Conservation (phyloP, 345 rosid species). For the Eucalyptus curtisii region DNA sequence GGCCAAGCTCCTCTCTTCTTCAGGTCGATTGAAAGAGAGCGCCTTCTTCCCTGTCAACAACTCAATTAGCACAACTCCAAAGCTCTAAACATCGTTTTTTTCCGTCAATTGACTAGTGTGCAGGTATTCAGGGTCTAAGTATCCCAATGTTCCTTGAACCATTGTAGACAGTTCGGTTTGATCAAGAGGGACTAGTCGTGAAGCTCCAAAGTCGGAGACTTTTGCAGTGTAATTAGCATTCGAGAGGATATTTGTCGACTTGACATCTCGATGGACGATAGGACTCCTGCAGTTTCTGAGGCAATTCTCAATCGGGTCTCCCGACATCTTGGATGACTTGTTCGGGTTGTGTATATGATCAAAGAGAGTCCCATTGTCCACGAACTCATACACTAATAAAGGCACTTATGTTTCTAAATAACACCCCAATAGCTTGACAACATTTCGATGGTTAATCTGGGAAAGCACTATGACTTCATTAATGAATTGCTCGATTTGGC, state of each 20-base stretch:
- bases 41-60: conserved; percentile 20
- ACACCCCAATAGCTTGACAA: conserved; percentile 34
- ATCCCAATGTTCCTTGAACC: conserved; percentile 40
- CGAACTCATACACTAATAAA: conserved; percentile 21
- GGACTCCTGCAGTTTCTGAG: conserved; percentile 13
- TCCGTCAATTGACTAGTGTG: conserved; percentile 7
- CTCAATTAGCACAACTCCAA: conserved; percentile 30
- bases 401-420: conserved; percentile 37
- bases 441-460: conserved; percentile 33
- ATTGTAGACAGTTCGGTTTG: conserved; percentile 25
- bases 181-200: conserved; percentile 25
- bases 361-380: conserved; percentile 26
- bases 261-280: conserved; percentile 22
- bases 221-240: background rate
- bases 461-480: conserved; percentile 34
- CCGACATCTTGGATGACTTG: conserved; percentile 11
- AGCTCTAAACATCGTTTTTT: conserved; percentile 40
- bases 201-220: background rate
- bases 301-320: conserved; percentile 16
- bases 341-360: conserved; percentile 12
- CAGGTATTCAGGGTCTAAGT: conserved; percentile 34
- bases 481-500: conserved; percentile 31
- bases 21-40: background rate
- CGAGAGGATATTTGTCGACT: conserved; percentile 26
- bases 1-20: conserved; percentile 8